Conservation (phyloP, 495 filamentous ascomycete genomes). For the Stereocaulon alpinum region DNA sequence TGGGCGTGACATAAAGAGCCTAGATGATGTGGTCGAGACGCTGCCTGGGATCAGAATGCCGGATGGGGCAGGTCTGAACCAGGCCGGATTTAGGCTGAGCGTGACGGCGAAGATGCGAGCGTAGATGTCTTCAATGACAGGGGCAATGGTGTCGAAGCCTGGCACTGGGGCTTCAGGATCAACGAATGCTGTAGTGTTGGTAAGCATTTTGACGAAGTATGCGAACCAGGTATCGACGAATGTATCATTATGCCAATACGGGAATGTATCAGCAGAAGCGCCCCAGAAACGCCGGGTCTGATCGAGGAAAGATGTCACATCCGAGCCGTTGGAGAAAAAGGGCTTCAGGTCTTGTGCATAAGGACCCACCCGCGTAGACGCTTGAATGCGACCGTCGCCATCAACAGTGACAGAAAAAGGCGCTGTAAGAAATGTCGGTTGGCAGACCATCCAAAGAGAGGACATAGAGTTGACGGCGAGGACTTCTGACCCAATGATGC, state of each 20-base stretch:
- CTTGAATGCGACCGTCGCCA: constrained; percentile 16
- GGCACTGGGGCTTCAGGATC: constrained; percentile 26
- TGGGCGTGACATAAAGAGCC: constrained; percentile 30
- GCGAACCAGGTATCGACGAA: constrained; percentile 29
- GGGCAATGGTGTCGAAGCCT: constrained; percentile 15
- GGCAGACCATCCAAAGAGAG: constrained; percentile 26
- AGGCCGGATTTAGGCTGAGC: constrained; percentile 23
- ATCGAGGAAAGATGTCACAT: too few relatives aligned
- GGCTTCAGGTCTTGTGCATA: constrained; percentile 9
- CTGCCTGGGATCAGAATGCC: constrained; percentile 1
- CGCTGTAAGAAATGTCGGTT: constrained; percentile 23
- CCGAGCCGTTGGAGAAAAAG: background rate
- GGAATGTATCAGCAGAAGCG: background rate
- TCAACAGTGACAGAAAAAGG: constrained; percentile 30
- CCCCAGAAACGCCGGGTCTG: too few relatives aligned
- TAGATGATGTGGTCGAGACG: constrained; percentile 14
- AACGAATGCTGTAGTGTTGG: constrained; percentile 22
- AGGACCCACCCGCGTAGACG: background rate
- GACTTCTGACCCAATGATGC: too few relatives aligned
- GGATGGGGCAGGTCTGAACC: constrained; percentile 18
- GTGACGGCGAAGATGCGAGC: constrained; percentile 28
- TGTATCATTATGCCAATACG: constrained; percentile 31
- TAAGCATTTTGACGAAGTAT: constrained; percentile 23
- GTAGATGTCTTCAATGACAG: constrained; percentile 23
- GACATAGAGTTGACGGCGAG: background rate